phyloP scores from a whole-genome alignment of 768 basidiomycete genomes.

The Kwoniella shandongensis region DNA sequence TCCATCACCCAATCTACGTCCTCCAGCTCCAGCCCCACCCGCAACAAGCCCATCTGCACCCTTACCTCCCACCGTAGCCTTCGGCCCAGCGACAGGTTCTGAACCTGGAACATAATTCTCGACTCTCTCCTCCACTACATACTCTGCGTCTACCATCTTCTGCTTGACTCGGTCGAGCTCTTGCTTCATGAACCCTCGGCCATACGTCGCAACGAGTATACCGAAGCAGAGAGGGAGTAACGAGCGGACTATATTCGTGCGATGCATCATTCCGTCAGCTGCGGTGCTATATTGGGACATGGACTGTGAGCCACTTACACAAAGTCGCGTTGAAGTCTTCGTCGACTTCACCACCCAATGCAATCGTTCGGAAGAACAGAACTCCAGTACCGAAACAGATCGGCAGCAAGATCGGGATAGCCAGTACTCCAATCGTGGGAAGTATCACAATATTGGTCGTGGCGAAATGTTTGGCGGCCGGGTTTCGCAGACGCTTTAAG shows the following conservation, averaged over 20 bases:
- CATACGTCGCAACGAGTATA: background rate
- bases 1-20: background rate
- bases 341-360: constrained; percentile 3
- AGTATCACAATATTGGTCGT: constrained; percentile 11
- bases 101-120: constrained; percentile 37
- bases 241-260: constrained; percentile 10
- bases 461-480: constrained; percentile 3
- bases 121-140: constrained; percentile 42
- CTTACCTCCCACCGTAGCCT: background rate
- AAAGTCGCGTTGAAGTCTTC: constrained; percentile 3
- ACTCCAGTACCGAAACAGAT: constrained; percentile 1
- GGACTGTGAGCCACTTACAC: constrained; percentile 10
- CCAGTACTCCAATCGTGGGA: constrained; percentile 1
- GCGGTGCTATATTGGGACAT: too few relatives aligned
- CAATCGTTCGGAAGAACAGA: background rate
- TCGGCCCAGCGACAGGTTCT: constrained; percentile 3
- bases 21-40: background rate
- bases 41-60: background rate
- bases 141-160: constrained; percentile 42
- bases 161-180: constrained; percentile 16
- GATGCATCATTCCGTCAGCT: background rate
- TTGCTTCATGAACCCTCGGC: constrained; percentile 4
- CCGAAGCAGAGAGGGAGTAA: constrained; percentile 14
- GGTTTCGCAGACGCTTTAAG: constrained; percentile 11
- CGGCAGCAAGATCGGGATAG: constrained; percentile 2